Percentiles rank a stretch among this genome's conserved stretches.
These are phyloP conservation scores for Cochlearia excelsa DNA, from an alignment of 345 rosid genomes.

Conservation along the genomic window DNA sequence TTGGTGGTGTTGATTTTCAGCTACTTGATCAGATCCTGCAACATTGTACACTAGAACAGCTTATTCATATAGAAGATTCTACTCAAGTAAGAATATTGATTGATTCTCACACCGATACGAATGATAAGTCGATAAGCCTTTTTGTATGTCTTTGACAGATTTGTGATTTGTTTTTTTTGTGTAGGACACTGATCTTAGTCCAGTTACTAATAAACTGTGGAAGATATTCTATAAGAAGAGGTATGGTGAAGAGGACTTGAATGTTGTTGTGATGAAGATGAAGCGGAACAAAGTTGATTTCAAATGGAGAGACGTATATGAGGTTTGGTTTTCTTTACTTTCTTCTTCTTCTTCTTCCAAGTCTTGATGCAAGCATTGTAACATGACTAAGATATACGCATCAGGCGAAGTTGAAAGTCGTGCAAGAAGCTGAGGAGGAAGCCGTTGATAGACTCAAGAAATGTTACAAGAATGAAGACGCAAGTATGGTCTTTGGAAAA, in stretches of 20 bases:
- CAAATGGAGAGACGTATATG: slow-evolving; percentile 64
- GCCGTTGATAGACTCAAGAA: slow-evolving; percentile 52
- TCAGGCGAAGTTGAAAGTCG: slow-evolving; percentile 57
- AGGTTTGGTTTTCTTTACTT: slow-evolving; percentile 41
- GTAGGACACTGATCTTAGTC: slow-evolving; percentile 51
- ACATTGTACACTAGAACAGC: slow-evolving; percentile 72
- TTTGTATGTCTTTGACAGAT: no score
- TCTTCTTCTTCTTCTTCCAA: no score
- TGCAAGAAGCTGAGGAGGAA: slow-evolving; percentile 47
- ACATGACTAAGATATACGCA: no score
- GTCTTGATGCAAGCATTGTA: slow-evolving; percentile 3
- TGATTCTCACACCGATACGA: not conserved
- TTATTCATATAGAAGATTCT: slow-evolving; percentile 66
- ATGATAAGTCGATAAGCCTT: no score
- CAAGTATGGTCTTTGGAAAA: slow-evolving; percentile 38
- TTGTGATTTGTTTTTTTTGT: no score
- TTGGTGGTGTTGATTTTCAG: slow-evolving; percentile 71
- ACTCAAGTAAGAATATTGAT: slow-evolving; percentile 44
- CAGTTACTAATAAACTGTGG: slow-evolving; percentile 77
- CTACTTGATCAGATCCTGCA: slow-evolving; percentile 72
- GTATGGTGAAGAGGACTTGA: slow-evolving; percentile 44
- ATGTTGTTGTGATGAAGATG: slow-evolving; percentile 59
- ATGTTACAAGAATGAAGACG: slow-evolving; percentile 65
- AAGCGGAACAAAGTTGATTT: slow-evolving; percentile 46
- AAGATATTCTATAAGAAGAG: slow-evolving; percentile 58